These are phyloP conservation scores for Trametes gibbosa DNA, from an alignment of 768 basidiomycete species.

Conservation along the genomic window DNA sequence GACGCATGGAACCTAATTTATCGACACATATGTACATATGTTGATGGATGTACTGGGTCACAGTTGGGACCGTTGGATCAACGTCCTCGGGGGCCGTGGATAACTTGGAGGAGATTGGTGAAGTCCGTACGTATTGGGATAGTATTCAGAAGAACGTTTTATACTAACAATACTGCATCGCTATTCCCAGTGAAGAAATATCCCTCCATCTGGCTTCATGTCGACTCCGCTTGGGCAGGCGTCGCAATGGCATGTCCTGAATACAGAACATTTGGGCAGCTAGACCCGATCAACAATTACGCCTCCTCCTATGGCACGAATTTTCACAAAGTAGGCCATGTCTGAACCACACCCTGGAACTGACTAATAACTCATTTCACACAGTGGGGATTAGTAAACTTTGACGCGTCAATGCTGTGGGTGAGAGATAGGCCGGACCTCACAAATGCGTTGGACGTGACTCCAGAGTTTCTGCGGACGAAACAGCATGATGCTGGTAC, in stretches of 20 bases:
- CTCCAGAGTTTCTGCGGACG: slow-evolving; percentile 79
- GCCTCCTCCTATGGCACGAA: slow-evolving; percentile 86
- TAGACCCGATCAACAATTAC: slow-evolving; percentile 71
- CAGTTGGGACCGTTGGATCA: slow-evolving; percentile 90
- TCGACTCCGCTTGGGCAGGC: slow-evolving; percentile 93
- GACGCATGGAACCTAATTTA: no score
- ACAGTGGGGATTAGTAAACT: slow-evolving; percentile 88
- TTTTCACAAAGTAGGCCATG: slow-evolving; percentile 72
- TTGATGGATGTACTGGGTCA: no score
- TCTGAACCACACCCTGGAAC: not conserved
- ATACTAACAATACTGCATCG: no score
- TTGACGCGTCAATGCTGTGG: slow-evolving; percentile 80
- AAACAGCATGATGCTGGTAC: slow-evolving; percentile 74
- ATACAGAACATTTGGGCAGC: slow-evolving; percentile 54
- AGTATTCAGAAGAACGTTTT: not conserved
- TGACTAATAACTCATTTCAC: not conserved
- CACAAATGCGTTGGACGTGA: slow-evolving; percentile 81
- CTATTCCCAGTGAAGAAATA: slow-evolving; percentile 47
- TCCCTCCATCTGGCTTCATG: slow-evolving; percentile 77
- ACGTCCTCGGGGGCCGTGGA: slow-evolving; percentile 91
- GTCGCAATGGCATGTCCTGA: slow-evolving; percentile 81
- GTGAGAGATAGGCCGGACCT: slow-evolving; percentile 71
- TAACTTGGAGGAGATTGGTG: slow-evolving; percentile 66
- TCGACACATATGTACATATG: no score
- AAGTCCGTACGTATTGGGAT: slow-evolving; percentile 51